A percentile compares a stretch with the other conserved stretches of the same genome.
Evolutionary conservation across 441 rosid species (phyloP).

Genomic region (Aleurites moluccanus): DNA sequence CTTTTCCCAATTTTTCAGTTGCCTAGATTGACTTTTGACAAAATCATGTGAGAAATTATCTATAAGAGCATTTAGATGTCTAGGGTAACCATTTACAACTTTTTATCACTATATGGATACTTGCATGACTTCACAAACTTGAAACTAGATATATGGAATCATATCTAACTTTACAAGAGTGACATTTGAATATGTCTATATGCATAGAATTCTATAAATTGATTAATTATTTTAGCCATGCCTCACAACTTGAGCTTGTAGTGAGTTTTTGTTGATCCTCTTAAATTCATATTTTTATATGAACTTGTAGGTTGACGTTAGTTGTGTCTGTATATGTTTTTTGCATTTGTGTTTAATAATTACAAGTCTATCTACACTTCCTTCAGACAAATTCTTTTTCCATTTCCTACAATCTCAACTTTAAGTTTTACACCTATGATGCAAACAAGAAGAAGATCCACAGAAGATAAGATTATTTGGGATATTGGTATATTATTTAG

Average conservation of each 20-base stretch:
- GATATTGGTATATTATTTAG: no score
- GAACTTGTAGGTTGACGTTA: no score
- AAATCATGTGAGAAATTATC: neutral
- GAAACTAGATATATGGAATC: neutral
- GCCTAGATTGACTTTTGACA: no score
- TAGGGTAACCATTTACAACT: neutral
- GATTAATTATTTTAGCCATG: neutral
- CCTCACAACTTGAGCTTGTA: neutral
- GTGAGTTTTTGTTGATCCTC: no score
- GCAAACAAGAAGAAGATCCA: no score
- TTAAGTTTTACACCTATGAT: no score
- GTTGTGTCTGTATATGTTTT: no score
- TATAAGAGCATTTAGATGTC: neutral
- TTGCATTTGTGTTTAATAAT: no score
- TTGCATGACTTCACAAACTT: neutral
- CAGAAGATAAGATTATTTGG: no score
- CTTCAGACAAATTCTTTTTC: neutral
- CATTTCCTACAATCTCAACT: neutral
- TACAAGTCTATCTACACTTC: neutral
- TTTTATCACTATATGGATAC: neutral
- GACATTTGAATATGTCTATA: neutral
- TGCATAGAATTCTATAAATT: neutral
- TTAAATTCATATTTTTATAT: no score
- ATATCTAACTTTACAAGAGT: neutral
- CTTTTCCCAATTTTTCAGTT: no score